Evolutionary conservation across 306 rosid genomes (phyloP).

Genomic region (Arachis stenosperma): DNA sequence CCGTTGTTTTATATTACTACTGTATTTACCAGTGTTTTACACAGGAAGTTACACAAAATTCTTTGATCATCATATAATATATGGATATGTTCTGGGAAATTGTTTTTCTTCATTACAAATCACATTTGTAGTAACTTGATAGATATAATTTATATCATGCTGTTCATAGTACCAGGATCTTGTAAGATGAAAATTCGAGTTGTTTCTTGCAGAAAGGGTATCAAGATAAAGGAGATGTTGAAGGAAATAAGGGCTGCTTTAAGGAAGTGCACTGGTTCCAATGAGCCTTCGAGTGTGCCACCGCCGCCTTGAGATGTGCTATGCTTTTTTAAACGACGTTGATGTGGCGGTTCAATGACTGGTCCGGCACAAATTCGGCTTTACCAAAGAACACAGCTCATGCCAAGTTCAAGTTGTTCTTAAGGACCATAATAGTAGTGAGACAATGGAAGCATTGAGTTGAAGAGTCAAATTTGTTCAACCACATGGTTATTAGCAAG

Average conservation of each 20-base stretch:
- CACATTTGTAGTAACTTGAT: background rate
- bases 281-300: constrained; percentile 36
- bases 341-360: background rate
- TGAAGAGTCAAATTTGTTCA: background rate
- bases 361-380: constrained; percentile 26
- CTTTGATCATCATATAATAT: no score
- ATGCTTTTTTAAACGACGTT: constrained; percentile 29
- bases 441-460: constrained; percentile 8
- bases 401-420: constrained; percentile 9
- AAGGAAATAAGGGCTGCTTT: constrained; percentile 79
- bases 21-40: background rate
- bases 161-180: background rate
- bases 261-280: constrained; percentile 62
- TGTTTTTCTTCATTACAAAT: constrained; percentile 22
- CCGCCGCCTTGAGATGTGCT: constrained; percentile 23
- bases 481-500: constrained; percentile 22
- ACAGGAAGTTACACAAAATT: no score
- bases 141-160: constrained; percentile 8
- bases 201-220: constrained; percentile 74
- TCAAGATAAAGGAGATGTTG: constrained; percentile 64
- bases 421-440: background rate
- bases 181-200: constrained; percentile 19
- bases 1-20: constrained; percentile 8
- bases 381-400: constrained; percentile 9
- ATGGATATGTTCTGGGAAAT: background rate